Conservation (phyloP, 345 rosid species). For the Corymbia maculata region DNA sequence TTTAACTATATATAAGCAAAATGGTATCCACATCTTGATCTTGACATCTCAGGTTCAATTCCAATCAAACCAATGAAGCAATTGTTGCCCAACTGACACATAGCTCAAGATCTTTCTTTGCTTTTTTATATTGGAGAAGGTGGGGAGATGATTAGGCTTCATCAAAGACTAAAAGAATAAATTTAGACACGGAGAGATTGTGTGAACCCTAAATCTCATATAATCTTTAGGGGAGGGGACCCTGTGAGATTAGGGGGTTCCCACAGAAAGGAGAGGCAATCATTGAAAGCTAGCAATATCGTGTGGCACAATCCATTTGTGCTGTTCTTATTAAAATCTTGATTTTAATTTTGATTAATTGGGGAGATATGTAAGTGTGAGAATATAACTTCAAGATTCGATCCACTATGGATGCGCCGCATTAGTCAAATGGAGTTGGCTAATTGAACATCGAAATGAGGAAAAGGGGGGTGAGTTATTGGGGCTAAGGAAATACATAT, state of each 20-base stretch:
- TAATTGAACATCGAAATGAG: slow-evolving; percentile 7
- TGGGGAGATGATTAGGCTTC: slow-evolving; percentile 34
- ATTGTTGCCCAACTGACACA: background rate
- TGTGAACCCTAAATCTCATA: background rate
- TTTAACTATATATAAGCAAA: background rate
- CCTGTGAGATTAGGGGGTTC: slow-evolving; percentile 23
- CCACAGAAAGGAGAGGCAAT: slow-evolving; percentile 38
- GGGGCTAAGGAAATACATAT: background rate
- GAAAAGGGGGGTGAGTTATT: background rate
- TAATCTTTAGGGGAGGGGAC: slow-evolving; percentile 17
- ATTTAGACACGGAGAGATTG: background rate
- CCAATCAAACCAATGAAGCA: background rate
- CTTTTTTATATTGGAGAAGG: slow-evolving; percentile 10
- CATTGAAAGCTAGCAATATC: slow-evolving; percentile 27
- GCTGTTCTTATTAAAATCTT: background rate
- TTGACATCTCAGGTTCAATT: background rate
- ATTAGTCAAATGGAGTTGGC: slow-evolving; percentile 68
- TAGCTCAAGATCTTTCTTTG: background rate
- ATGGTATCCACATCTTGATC: background rate
- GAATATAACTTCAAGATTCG: slow-evolving; percentile 12
- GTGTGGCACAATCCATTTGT: background rate
- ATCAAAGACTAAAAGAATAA: slow-evolving; percentile 4
- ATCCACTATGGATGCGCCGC: slow-evolving; percentile 13
- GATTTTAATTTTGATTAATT: background rate
- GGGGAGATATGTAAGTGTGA: slow-evolving; percentile 21